These are phyloP conservation scores for Cyberlindnera xylosilytica DNA, from an alignment of 805 yeast species.

Conservation along the genomic window DNA sequence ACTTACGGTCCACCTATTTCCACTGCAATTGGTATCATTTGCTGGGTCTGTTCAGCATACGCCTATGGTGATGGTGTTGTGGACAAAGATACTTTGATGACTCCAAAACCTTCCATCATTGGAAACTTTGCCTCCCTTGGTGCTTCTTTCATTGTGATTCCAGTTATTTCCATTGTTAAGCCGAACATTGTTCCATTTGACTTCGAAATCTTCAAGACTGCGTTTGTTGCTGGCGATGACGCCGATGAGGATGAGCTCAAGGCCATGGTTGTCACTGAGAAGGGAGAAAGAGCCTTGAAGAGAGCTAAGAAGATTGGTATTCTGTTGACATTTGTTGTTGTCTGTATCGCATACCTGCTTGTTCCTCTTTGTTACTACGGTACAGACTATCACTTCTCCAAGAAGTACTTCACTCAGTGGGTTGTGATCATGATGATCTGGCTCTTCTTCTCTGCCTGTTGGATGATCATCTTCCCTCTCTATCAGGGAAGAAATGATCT, in stretches of 20 bases:
- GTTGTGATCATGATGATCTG: slow-evolving; percentile 37
- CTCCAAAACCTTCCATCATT: slow-evolving; percentile 17
- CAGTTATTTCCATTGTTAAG: slow-evolving; percentile 27
- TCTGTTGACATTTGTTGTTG: slow-evolving; percentile 33
- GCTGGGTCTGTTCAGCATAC: slow-evolving; percentile 26
- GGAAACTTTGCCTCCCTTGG: slow-evolving; percentile 25
- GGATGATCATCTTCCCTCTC: slow-evolving; percentile 36
- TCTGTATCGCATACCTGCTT: slow-evolving; percentile 31
- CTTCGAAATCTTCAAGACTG: slow-evolving; percentile 17
- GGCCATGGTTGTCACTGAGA: slow-evolving; percentile 24
- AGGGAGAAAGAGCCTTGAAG: slow-evolving; percentile 27
- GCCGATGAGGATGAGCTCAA: slow-evolving; percentile 32
- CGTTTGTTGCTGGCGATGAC: slow-evolving; percentile 34
- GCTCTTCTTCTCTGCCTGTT: slow-evolving; percentile 33
- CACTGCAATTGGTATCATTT: slow-evolving; percentile 24
- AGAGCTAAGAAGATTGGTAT: slow-evolving; percentile 40
- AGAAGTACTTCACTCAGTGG: slow-evolving; percentile 34
- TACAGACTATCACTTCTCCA: slow-evolving; percentile 32
- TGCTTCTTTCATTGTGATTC: slow-evolving; percentile 31
- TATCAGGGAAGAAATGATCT: slow-evolving; percentile 32
- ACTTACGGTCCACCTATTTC: slow-evolving; percentile 26
- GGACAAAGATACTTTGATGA: slow-evolving; percentile 19
- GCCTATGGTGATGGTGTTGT: slow-evolving; percentile 17
- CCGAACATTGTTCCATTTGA: slow-evolving; percentile 28
- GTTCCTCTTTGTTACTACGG: slow-evolving; percentile 35